Evolutionary conservation across 306 rosid species (phyloP), one percentile per base, ranked within the genome.

Genomic region (Luffa aegyptiaca): DNA sequence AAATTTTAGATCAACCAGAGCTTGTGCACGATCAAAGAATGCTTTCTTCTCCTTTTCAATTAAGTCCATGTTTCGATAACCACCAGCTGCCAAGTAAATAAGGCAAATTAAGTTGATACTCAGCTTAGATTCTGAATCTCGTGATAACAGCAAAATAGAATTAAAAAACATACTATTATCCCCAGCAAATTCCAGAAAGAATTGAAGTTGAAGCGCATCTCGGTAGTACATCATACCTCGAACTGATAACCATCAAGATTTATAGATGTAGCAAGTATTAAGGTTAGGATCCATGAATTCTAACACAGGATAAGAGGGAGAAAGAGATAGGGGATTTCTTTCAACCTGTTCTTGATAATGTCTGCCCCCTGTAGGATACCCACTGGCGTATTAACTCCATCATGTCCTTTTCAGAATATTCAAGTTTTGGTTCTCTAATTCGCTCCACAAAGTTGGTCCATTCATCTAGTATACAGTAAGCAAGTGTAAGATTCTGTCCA

Each of bases 171-270:
- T 48, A 95, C 98, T 92, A 45, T 76, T 55, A 72, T 91, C 92
- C 57, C 84, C 97, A 1, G 83, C 87, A 69, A 79, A 84, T 85
- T 95, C 97, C 62, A 89, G 89, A 78, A 78, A 72, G 85, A 85
- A 91, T 71, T 95, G 99, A 81, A 95, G 90, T 45, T 78, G 84
- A 66, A 95, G 84, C 79, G 97, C 99, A 77, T 77, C 62, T 85
- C 89, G 80, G 71, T 93, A 90, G 89, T 95, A 95, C 99, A 95
- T 93, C 98, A 95, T 95, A 83, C 99, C 99, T 84, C 99, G 90
- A 87, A 93, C 99, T 95, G 86, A 45, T 76, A 61, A 84, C 66
- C 51, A 86, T 26, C 78, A 10, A 83, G 75, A 36, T 72, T 56
- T n/a, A 71, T 26, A 44, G 68, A 58, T 14, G 37, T 59, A n/a